Base-by-base conservation (phyloP, 306 rosid genomes). In the Gynostemma pentaphyllum region DNA sequence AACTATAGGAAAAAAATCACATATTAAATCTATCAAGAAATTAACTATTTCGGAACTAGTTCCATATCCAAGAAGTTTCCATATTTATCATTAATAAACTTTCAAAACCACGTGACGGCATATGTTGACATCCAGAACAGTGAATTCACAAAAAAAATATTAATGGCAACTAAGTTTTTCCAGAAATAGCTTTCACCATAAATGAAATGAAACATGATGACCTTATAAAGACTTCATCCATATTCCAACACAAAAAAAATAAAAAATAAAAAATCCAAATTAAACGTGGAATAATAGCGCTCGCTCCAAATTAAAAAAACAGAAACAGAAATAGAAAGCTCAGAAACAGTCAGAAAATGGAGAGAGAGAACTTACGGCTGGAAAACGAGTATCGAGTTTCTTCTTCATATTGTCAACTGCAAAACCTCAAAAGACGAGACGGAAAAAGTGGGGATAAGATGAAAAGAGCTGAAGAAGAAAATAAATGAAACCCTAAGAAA, bases 331-430 rank as follows among this genome's bases (percentile, higher is more conserved):
- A 57, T 19, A 19, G 46, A 21, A 21, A n/a, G 9, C 7, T 3
- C 3, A 2, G 3, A 30, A 16, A 54, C 13, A 1, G 41, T 7
- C 40, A 3, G 24, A 30, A 30, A 55, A 16, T 39, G 5, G 7
- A 54, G 29, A 8, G 21, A 61, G n/a, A 3, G 3, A 14, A 23
- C 67, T 62, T 30, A 62, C 67, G 1, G 67, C 53, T n/a, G 67
- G 53, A 26, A 62, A 62, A 16, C 67, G 67, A 14, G 67, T 62
- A 44, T 62, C 67, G 16, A 62, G 67, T 39, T 62, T 62, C 67
- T 62, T 62, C 67, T 12, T 62, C 67, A 62, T 62, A 52, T 42
- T 42, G 13, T 42, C 22, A 16, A n/a, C 62, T 53, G 2, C 22
- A 0, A 9, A 16, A n/a, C 62, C 29, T 2, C 22, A 0, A 9